Conservation (phyloP, 2,329 filamentous ascomycete genomes). For the Aspergillus udagawae region DNA sequence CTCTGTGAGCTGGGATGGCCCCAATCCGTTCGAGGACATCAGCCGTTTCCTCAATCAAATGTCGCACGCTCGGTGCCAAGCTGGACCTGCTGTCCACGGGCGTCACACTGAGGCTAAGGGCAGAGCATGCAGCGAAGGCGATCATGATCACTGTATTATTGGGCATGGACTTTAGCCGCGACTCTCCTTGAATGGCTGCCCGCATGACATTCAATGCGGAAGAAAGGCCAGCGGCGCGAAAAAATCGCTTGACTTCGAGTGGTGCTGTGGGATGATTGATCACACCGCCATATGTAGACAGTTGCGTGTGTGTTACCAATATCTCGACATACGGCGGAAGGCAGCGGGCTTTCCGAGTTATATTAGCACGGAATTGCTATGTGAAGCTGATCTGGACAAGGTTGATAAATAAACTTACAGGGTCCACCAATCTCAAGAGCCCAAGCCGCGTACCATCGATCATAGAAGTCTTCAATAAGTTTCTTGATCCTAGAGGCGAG, state of each 20-base stretch:
- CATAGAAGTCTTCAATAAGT: slow-evolving; percentile 63
- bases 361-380: slow-evolving; percentile 32
- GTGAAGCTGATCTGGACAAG: neutral
- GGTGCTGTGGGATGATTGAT: slow-evolving; percentile 72
- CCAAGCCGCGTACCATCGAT: slow-evolving; percentile 63
- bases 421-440: slow-evolving; percentile 53
- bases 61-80: slow-evolving; percentile 59
- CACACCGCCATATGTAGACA: slow-evolving; percentile 71
- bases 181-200: slow-evolving; percentile 67
- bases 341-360: slow-evolving; percentile 34
- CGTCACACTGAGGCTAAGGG: slow-evolving; percentile 60
- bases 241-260: slow-evolving; percentile 66
- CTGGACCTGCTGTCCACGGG: slow-evolving; percentile 53
- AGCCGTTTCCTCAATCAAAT: slow-evolving; percentile 64
- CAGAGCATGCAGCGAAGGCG: slow-evolving; percentile 68
- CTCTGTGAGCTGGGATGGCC: slow-evolving; percentile 60
- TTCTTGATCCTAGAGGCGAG: slow-evolving; percentile 45
- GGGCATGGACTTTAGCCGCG: slow-evolving; percentile 68
- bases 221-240: slow-evolving; percentile 66
- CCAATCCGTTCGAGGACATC: slow-evolving; percentile 67
- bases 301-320: slow-evolving; percentile 65
- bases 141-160: slow-evolving; percentile 79
- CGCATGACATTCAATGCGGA: slow-evolving; percentile 72
- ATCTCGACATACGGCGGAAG: slow-evolving; percentile 73
- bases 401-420: slow-evolving; percentile 31